Conservation (phyloP, 495 filamentous ascomycete species). For the Aspergillus carlsbadensis region DNA sequence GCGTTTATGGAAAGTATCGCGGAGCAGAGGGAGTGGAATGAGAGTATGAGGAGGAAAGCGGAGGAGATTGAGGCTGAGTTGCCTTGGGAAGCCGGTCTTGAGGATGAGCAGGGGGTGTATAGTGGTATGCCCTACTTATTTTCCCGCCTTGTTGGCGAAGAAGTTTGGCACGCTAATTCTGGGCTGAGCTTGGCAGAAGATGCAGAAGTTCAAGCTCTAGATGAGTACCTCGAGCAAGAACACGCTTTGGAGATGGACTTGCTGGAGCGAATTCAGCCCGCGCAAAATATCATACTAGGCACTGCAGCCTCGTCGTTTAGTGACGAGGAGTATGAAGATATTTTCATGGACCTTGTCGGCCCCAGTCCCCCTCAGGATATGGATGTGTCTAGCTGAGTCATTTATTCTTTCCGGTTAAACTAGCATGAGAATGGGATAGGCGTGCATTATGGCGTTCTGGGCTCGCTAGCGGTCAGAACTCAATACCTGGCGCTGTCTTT, state of each 20-base stretch:
- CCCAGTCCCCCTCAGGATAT: constrained; percentile 32
- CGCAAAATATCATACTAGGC: neutral
- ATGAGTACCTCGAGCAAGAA: constrained; percentile 34
- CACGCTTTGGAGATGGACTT: constrained; percentile 31
- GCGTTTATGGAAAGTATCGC: constrained; percentile 43
- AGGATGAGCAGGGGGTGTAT: constrained; percentile 21
- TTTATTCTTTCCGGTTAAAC: neutral
- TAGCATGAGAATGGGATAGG: neutral
- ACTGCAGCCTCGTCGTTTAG: constrained; percentile 36
- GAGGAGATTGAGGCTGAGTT: constrained; percentile 19
- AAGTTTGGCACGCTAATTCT: neutral
- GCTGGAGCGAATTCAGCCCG: constrained; percentile 19
- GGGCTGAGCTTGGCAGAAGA: constrained; percentile 19
- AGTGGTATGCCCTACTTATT: constrained; percentile 24
- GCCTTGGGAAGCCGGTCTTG: constrained; percentile 12
- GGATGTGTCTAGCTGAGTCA: constrained; percentile 34
- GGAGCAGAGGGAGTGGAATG: constrained; percentile 52
- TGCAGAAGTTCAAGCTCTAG: constrained; percentile 32
- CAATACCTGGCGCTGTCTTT: neutral
- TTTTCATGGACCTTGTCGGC: constrained; percentile 45
- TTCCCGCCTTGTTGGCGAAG: neutral
- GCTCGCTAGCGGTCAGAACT: constrained; percentile 2
- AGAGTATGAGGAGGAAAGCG: constrained; percentile 38
- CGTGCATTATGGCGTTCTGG: constrained; percentile 5
- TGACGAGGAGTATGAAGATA: constrained; percentile 56